Evolutionary conservation across 2,329 filamentous ascomycete genomes (phyloP).

Genomic region (Fusarium xylarioides): DNA sequence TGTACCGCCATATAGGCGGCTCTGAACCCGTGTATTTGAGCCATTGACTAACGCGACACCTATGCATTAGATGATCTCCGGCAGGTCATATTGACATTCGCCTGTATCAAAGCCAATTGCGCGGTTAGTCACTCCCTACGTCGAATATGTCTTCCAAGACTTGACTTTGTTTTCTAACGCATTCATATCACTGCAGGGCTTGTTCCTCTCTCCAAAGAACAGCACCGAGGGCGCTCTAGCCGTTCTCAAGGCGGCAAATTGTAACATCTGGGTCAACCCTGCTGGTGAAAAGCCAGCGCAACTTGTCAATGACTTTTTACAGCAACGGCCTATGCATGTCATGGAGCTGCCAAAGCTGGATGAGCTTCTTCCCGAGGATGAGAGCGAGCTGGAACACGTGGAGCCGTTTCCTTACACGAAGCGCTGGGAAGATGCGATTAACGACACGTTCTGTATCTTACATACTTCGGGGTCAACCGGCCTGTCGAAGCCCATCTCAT

Average conservation of each 20-base stretch:
- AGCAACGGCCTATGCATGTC: conserved; percentile 40
- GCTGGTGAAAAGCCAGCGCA: conserved; percentile 17
- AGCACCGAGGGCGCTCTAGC: conserved; percentile 45
- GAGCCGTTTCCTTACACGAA: conserved; percentile 44
- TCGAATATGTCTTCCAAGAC: neutral
- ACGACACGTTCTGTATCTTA: conserved; percentile 50
- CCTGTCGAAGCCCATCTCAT: conserved; percentile 51
- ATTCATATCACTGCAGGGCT: conserved; percentile 25
- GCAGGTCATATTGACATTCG: conserved; percentile 44
- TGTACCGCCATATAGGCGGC: too few species aligned
- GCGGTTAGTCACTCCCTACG: conserved; percentile 29
- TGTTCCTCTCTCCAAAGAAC: conserved; percentile 49
- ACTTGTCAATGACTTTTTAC: conserved; percentile 37
- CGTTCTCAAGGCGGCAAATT: conserved; percentile 45
- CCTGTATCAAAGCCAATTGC: conserved; percentile 47
- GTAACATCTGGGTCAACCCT: conserved; percentile 44
- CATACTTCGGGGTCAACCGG: conserved; percentile 56
- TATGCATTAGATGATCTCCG: conserved; percentile 42
- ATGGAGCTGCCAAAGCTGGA: conserved; percentile 43
- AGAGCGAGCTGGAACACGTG: neutral
- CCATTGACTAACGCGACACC: neutral
- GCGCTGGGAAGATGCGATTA: conserved; percentile 45
- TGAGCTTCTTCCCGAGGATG: conserved; percentile 33
- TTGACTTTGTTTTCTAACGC: neutral
- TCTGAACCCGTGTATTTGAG: neutral